A percentile compares a stretch with the other conserved stretches of the same genome.
Conservation (phyloP, 2,329 filamentous ascomycete species). For the Polytolypa hystricis region DNA sequence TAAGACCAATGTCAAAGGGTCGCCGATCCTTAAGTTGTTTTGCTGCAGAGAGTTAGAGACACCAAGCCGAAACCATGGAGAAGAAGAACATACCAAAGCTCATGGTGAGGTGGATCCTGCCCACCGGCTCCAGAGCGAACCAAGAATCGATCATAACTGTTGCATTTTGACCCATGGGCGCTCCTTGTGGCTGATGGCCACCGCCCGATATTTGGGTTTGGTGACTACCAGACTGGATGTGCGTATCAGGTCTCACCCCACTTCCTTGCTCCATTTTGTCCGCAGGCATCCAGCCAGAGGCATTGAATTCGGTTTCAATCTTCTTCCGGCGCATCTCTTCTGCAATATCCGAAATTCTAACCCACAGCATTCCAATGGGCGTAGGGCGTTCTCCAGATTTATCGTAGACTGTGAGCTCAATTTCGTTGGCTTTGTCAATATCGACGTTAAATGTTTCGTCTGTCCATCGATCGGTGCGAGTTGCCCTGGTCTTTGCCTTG, state of each 20-base stretch:
- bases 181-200: slow-evolving; percentile 15
- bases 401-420: slow-evolving; percentile 95
- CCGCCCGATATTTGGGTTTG: slow-evolving; percentile 18
- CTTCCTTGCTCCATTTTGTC: slow-evolving; percentile 71
- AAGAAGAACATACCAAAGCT: slow-evolving; percentile 53
- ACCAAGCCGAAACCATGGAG: not conserved
- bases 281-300: slow-evolving; percentile 91
- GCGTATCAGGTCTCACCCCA: slow-evolving; percentile 40
- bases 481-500: slow-evolving; percentile 74
- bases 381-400: slow-evolving; percentile 83
- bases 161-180: slow-evolving; percentile 16
- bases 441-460: slow-evolving; percentile 85
- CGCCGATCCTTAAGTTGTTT: slow-evolving; percentile 79
- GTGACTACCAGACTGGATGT: slow-evolving; percentile 37
- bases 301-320: slow-evolving; percentile 91
- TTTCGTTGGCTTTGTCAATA: slow-evolving; percentile 97
- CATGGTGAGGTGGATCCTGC: slow-evolving; percentile 81
- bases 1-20: slow-evolving; percentile 78
- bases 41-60: slow-evolving; percentile 33
- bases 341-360: slow-evolving; percentile 90
- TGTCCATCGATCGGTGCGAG: slow-evolving; percentile 80
- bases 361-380: slow-evolving; percentile 91
- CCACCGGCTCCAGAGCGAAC: slow-evolving; percentile 93
- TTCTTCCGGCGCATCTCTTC: slow-evolving; percentile 96
- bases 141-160: slow-evolving; percentile 65